Conservation (phyloP, 169 alveolate genomes). For the Perkinsus chesapeaki region DNA sequence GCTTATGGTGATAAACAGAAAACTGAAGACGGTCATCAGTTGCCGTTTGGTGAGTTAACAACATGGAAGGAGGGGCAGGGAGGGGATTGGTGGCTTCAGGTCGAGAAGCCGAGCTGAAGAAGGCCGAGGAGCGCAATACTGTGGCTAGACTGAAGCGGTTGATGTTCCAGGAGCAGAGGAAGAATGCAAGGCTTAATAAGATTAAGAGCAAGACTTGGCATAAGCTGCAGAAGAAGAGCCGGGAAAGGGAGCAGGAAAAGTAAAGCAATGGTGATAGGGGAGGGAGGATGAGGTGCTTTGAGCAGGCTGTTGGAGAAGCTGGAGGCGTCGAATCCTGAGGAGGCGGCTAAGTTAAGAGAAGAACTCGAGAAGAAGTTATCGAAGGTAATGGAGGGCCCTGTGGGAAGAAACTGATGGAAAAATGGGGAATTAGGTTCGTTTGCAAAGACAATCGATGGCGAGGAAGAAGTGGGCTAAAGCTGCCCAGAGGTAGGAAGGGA, state of each 20-base stretch:
- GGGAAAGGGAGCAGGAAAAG: not conserved
- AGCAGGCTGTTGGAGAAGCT: constrained; percentile 29
- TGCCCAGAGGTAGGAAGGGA: constrained; percentile 17
- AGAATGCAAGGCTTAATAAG: constrained; percentile 18
- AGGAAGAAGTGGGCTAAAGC: constrained; percentile 25
- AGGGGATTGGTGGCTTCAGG: constrained; percentile 43
- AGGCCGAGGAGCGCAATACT: constrained; percentile 21
- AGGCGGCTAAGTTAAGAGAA: constrained; percentile 25
- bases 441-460: constrained; percentile 22
- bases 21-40: not conserved
- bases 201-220: constrained; percentile 24
- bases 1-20: not conserved
- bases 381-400: not conserved
- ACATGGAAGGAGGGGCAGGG: not conserved
- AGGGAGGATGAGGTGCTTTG: not conserved
- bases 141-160: constrained; percentile 31
- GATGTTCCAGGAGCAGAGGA: constrained; percentile 30
- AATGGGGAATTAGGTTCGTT: not conserved
- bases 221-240: constrained; percentile 17
- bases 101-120: constrained; percentile 10
- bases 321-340: constrained; percentile 31
- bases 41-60: not conserved
- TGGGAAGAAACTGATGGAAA: not conserved
- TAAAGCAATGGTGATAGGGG: not conserved
- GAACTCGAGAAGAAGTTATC: constrained; percentile 35